Evolutionary conservation across 352 stramenopile species (phyloP), one percentile per base, ranked within the genome.

Genomic region (Phytophthora foliorum): DNA sequence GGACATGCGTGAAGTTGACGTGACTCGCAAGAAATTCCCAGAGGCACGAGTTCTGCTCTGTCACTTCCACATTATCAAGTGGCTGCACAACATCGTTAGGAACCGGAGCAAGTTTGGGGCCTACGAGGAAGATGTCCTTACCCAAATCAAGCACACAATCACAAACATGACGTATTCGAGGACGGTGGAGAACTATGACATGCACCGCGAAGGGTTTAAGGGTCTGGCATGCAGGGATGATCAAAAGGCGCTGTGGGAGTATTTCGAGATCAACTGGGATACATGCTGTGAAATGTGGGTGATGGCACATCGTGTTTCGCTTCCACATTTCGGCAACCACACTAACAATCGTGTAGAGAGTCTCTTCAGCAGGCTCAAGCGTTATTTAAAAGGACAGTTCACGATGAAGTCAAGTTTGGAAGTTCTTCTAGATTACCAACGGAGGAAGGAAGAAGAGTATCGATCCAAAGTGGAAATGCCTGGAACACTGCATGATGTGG

Each of bases 61-160:
- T 27, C 60, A 62, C 19, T 62, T 68, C 27, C 42, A 53, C 10
- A n/a, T n/a, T n/a, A n/a, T 68, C 4, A 68, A 68, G 22, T 61
- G 41, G 41, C 16, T 61, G 22, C 50, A 69, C 19, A 25, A 69
- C 13, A 48, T 6, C 0, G 54, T 63, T 19, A 44, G 52, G 2
- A 62, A 44, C 0, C 49, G 25, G 16, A 48, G 17, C 2, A 63
- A n/a, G 19, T 63, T 41, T 17, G 42, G 44, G 1, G 51, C 34
- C 5, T 67, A 68, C 29, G 9, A 44, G 0, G 32, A 39, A 6
- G 10, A 14, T n/a, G 14, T 39, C 0, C 34, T 68, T 9, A 36
- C 60, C 0, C 51, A 68, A 14, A 50, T 45, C 13, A 62, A 57
- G 5, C 60, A 57, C 9, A 22, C 10, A 3, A 62, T 68, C 25